A percentile compares a stretch with the other conserved stretches of the same genome.
These are phyloP conservation scores for Letharia lupina DNA, from an alignment of 495 filamentous ascomycete genomes.

Conservation along the genomic window DNA sequence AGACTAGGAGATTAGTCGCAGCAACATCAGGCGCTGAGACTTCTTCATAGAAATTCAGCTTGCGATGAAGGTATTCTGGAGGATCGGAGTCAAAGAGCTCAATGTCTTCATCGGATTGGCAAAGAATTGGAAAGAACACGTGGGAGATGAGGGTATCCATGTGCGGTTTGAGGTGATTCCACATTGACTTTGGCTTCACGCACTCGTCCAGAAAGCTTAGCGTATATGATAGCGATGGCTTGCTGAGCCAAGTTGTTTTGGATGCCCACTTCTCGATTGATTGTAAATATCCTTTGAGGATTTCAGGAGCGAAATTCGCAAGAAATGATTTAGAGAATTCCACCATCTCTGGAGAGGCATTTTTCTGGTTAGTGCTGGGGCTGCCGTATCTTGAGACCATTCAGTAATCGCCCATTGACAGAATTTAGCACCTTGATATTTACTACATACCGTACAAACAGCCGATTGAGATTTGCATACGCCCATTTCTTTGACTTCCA, in stretches of 20 bases:
- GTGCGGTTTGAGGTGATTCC: constrained; percentile 87
- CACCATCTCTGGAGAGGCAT: constrained; percentile 58
- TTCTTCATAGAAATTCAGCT: constrained; percentile 96
- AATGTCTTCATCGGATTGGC: constrained; percentile 84
- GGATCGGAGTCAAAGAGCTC: constrained; percentile 92
- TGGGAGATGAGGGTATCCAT: constrained; percentile 86
- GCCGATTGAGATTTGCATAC: constrained; percentile 90
- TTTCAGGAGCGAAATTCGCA: constrained; percentile 84
- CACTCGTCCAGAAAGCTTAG: constrained; percentile 93
- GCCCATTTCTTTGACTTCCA: constrained; percentile 99
- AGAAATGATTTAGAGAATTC: constrained; percentile 86
- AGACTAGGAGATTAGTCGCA: constrained; percentile 91
- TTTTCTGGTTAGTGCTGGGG: constrained; percentile 58
- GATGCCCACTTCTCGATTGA: constrained; percentile 96
- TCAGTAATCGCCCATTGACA: constrained; percentile 12
- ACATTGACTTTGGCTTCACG: constrained; percentile 94
- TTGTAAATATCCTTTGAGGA: constrained; percentile 81
- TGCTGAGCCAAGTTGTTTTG: constrained; percentile 91
- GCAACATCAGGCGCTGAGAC: constrained; percentile 93
- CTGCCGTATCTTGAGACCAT: constrained; percentile 68
- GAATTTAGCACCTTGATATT: not conserved
- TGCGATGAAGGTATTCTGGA: constrained; percentile 91
- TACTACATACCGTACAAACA: constrained; percentile 72
- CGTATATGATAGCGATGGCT: constrained; percentile 83
- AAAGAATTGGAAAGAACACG: constrained; percentile 89